Conservation (phyloP, 305 asterid genomes). For the Withania somnifera region DNA sequence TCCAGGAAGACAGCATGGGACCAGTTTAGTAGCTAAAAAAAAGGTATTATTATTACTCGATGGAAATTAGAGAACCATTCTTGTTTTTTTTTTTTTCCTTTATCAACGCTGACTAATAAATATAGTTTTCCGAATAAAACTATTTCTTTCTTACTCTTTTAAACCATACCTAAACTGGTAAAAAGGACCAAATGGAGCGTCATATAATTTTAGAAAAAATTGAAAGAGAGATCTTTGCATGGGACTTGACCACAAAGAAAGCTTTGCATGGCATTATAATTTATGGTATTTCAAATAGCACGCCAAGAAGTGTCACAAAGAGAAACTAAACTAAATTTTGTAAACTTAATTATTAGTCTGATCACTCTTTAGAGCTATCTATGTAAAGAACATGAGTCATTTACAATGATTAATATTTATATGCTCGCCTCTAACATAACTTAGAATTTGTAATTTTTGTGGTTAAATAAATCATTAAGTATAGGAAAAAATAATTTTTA, state of each 20-base stretch:
- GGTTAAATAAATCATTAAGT: neutral
- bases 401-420: no score
- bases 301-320: neutral
- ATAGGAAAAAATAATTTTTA: neutral
- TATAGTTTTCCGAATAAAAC: neutral
- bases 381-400: no score
- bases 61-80: neutral
- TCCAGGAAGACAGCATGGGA: neutral
- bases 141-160: neutral
- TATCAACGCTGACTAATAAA: neutral
- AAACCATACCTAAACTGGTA: neutral
- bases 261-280: neutral
- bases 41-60: no score
- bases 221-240: neutral
- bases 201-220: neutral
- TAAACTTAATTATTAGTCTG: no score
- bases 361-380: no score
- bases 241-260: neutral
- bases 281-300: neutral
- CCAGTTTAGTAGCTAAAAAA: neutral
- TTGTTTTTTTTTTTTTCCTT: neutral
- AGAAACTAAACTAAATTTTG: no score
- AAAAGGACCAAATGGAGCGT: neutral
- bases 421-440: no score
- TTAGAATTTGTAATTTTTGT: no score